phyloP scores from a whole-genome alignment of 768 basidiomycete species.

The Rhizopogon vesiculosus region DNA sequence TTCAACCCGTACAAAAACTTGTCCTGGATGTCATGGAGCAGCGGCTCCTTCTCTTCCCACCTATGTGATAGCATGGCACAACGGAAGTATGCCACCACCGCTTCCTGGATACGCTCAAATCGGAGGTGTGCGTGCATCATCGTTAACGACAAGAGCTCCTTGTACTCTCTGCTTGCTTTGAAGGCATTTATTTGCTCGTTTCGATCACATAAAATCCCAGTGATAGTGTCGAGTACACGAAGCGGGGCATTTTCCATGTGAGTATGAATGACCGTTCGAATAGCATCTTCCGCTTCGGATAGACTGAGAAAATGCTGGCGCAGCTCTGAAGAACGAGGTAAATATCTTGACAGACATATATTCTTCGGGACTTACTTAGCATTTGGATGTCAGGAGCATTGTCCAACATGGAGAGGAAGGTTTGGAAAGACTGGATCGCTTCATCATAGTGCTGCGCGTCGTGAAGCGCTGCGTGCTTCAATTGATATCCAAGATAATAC shows the following conservation, averaged over 20 bases:
- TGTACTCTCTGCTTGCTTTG: background rate
- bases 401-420: background rate
- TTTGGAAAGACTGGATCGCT: conserved; percentile 58
- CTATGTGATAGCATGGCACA: conserved; percentile 21
- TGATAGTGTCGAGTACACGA: background rate
- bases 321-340: background rate
- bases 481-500: background rate
- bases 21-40: conserved; percentile 15
- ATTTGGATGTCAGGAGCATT: background rate
- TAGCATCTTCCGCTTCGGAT: background rate
- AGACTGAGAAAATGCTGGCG: background rate
- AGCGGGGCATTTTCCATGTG: background rate
- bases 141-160: background rate
- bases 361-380: background rate
- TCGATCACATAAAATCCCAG: background rate
- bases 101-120: background rate
- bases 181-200: background rate
- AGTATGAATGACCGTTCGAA: background rate
- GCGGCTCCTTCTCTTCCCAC: conserved; percentile 15
- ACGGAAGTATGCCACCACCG: conserved; percentile 4
- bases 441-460: conserved; percentile 71
- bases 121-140: background rate
- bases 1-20: conserved; percentile 13
- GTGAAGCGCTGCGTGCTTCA: conserved; percentile 81
- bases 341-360: background rate